Conservation (phyloP, 371 early-diverging fungal species). For the Circinella minor region DNA sequence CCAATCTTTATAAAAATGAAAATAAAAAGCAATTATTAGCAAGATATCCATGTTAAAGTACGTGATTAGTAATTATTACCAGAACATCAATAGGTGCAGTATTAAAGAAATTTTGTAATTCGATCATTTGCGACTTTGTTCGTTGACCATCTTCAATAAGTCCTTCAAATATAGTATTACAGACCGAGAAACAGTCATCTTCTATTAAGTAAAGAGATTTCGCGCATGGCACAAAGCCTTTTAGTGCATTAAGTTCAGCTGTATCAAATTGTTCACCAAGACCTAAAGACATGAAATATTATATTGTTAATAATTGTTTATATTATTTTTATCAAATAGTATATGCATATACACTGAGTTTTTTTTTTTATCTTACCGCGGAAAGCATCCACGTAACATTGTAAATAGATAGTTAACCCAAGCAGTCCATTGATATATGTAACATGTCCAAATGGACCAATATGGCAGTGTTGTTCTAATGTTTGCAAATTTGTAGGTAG, state of each 20-base stretch:
- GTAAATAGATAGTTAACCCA: constrained; percentile 3
- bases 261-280: background rate
- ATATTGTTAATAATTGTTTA: no score
- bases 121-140: background rate
- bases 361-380: constrained; percentile 7
- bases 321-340: background rate
- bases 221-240: constrained; percentile 1
- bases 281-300: background rate
- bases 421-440: constrained; percentile 12
- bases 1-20: background rate
- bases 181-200: constrained; percentile 15
- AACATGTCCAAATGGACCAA: constrained; percentile 14
- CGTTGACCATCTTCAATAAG: constrained; percentile 9
- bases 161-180: constrained; percentile 10
- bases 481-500: constrained; percentile 1
- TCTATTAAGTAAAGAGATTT: constrained; percentile 11
- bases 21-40: background rate
- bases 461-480: constrained; percentile 18
- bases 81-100: background rate
- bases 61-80: background rate
- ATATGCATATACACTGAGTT: background rate
- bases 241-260: background rate
- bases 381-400: constrained; percentile 12
- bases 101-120: background rate
- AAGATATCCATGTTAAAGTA: no score